phyloP scores from a whole-genome alignment of 192 early-diverging fungal genomes.

The Umbelopsis sp. region DNA sequence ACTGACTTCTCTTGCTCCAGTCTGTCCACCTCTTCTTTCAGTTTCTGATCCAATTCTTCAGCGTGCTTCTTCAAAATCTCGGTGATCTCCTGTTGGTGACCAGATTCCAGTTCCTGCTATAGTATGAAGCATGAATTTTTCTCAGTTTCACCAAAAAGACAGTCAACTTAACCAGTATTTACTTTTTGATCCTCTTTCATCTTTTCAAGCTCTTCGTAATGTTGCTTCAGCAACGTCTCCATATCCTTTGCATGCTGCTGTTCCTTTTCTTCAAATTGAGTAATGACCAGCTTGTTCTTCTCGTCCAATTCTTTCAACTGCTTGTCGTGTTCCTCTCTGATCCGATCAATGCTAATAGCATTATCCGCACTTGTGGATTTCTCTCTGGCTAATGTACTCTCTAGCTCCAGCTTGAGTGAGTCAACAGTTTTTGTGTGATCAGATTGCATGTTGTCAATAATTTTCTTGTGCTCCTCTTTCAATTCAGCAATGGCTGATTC shows the following conservation, averaged over 20 bases:
- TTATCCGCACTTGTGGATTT: constrained; percentile 13
- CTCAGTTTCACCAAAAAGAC: background rate
- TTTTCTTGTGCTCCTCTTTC: background rate
- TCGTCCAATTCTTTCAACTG: background rate
- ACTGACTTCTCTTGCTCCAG: constrained; percentile 13
- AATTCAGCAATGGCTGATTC: background rate
- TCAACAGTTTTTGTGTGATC: background rate
- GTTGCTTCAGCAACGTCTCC: background rate
- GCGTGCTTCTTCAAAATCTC: background rate
- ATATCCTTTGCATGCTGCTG: constrained; percentile 11
- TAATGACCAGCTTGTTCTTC: background rate
- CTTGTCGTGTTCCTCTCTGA: background rate
- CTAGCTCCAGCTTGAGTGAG: constrained; percentile 16
- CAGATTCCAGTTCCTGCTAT: background rate
- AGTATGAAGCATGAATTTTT: background rate
- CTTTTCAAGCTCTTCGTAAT: constrained; percentile 1
- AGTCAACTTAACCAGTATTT: background rate
- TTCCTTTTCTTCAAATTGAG: background rate
- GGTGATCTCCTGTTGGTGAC: constrained; percentile 24
- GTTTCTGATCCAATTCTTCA: background rate
- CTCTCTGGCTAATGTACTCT: constrained; percentile 5
- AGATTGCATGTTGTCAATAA: background rate
- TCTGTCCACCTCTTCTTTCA: constrained; percentile 8
- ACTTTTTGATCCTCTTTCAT: constrained; percentile 9
- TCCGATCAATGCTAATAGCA: background rate